A percentile compares a stretch with the other conserved stretches of the same genome.
phyloP scores from a whole-genome alignment of 257 asterid genomes.

The Nicotiana undulata region DNA sequence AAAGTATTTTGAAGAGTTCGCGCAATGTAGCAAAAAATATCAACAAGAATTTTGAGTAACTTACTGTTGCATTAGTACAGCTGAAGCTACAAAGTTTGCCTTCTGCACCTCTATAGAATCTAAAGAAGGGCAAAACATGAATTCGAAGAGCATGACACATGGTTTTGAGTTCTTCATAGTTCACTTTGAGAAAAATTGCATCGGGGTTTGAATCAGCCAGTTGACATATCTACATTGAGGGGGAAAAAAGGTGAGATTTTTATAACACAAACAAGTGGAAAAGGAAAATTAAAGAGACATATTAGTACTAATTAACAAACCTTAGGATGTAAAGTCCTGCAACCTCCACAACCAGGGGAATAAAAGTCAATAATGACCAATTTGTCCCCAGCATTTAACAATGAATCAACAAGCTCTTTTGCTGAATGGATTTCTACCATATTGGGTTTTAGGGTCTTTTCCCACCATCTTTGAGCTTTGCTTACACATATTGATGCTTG shows the following conservation, averaged over 20 bases:
- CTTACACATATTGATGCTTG: constrained; percentile 40
- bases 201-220: constrained; percentile 68
- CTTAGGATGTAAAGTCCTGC: constrained; percentile 91
- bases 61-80: constrained; percentile 91
- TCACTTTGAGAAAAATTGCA: constrained; percentile 65
- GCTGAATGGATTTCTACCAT: constrained; percentile 79
- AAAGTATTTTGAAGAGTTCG: too few species aligned
- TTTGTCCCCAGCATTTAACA: constrained; percentile 72
- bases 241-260: not conserved
- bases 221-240: constrained; percentile 61
- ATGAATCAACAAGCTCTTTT: constrained; percentile 46
- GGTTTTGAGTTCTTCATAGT: constrained; percentile 62
- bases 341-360: constrained; percentile 97
- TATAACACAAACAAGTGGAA: not conserved
- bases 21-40: too few species aligned
- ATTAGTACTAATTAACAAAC: constrained; percentile 17
- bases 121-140: constrained; percentile 84
- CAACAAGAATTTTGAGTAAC: not conserved
- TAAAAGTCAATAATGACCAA: constrained; percentile 75
- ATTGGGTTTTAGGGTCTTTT: constrained; percentile 63
- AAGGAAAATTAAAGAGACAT: not conserved
- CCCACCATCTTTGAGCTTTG: constrained; percentile 83
- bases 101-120: constrained; percentile 78
- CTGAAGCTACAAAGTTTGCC: constrained; percentile 83
- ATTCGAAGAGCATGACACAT: constrained; percentile 75